These are phyloP conservation scores for Friedmanniomyces simplex DNA, from an alignment of 495 filamentous ascomycete species.

Conservation along the genomic window DNA sequence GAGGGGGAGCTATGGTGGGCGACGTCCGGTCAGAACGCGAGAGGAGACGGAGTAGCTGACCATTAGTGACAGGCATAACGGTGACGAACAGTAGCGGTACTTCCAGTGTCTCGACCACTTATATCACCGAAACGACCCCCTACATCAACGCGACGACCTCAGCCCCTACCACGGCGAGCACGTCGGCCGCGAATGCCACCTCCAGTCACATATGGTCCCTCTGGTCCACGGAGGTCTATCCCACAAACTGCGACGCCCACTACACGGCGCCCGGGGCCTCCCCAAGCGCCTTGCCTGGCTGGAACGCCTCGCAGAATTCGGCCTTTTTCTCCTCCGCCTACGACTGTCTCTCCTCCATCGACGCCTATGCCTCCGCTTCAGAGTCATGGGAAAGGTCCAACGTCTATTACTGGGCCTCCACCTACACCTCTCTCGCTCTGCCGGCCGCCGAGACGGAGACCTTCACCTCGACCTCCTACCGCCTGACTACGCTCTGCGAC, in stretches of 20 bases:
- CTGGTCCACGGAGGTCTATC: neutral
- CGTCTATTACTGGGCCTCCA: neutral
- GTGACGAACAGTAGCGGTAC: no score
- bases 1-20: no score
- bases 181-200: neutral
- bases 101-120: no score
- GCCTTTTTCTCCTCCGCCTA: neutral
- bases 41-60: no score
- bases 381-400: neutral
- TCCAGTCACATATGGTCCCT: neutral
- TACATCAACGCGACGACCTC: no score
- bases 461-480: neutral
- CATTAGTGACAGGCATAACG: no score
- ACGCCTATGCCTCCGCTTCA: neutral
- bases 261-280: neutral
- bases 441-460: neutral
- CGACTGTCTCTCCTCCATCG: neutral
- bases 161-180: neutral
- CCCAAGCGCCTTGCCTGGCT: neutral
- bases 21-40: no score
- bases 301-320: neutral
- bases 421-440: neutral
- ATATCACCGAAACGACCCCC: no score
- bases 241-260: neutral
- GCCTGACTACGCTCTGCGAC: slow-evolving; percentile 4